Evolutionary conservation across 1,139 yeast species (phyloP).

Genomic region (Pneumocystis jirovecii): DNA sequence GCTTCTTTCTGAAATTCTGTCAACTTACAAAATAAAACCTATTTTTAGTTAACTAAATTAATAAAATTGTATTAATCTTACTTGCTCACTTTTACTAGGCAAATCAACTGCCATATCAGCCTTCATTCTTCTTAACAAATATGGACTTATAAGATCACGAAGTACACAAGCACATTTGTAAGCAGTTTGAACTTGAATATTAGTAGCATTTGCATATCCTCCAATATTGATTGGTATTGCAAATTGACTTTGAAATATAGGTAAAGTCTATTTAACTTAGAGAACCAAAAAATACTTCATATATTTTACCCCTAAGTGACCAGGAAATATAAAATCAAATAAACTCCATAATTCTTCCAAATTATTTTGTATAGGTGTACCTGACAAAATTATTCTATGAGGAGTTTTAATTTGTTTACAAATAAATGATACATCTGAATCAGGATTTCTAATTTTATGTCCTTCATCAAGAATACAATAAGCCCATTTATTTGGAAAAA

Average conservation of each 20-base stretch:
- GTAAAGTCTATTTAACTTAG: constrained; percentile 38
- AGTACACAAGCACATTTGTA: constrained; percentile 88
- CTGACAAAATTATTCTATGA: constrained; percentile 74
- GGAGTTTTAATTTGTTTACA: constrained; percentile 73
- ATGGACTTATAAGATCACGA: constrained; percentile 79
- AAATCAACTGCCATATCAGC: constrained; percentile 93
- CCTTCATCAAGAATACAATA: constrained; percentile 91
- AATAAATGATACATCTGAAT: constrained; percentile 69
- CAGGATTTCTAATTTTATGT: constrained; percentile 90
- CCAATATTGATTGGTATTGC: constrained; percentile 88
- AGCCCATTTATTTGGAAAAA: constrained; percentile 70
- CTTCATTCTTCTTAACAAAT: constrained; percentile 69
- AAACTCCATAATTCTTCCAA: constrained; percentile 83
- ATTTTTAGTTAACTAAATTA: background rate
- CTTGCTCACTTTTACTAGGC: constrained; percentile 78
- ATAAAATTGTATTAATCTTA: background rate
- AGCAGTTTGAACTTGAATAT: constrained; percentile 91
- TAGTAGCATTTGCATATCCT: constrained; percentile 96
- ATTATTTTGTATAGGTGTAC: constrained; percentile 93
- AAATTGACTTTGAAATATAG: constrained; percentile 85
- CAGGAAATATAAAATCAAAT: constrained; percentile 91
- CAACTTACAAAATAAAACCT: constrained; percentile 73
- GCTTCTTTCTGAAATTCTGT: constrained; percentile 62
- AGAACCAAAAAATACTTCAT: background rate
- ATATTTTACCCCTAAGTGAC: constrained; percentile 48